These are phyloP conservation scores for Pontederia crassipes DNA, from an alignment of 176 grass and related monocot genomes.

Conservation along the genomic window DNA sequence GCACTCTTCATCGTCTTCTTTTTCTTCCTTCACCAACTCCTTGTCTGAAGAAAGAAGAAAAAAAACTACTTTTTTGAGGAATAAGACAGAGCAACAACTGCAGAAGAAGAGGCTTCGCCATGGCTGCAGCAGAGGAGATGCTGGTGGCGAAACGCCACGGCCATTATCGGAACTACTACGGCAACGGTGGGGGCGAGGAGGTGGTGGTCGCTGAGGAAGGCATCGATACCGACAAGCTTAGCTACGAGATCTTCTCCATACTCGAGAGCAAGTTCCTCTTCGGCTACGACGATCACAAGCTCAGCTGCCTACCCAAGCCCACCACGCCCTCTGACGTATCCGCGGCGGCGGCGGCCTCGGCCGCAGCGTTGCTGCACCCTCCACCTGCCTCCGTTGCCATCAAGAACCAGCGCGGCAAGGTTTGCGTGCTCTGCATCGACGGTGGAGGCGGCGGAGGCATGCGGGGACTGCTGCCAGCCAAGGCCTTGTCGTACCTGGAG, in stretches of 20 bases:
- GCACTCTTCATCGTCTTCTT: too few species aligned
- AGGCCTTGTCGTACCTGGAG: constrained; percentile 76
- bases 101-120: too few species aligned
- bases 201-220: constrained; percentile 41
- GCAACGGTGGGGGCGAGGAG: constrained; percentile 34
- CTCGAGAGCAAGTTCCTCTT: constrained; percentile 99
- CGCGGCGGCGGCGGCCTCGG: background rate
- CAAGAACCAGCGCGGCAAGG: constrained; percentile 69
- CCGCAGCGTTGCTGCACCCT: background rate
- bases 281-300: constrained; percentile 69
- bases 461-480: constrained; percentile 50
- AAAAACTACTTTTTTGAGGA: too few species aligned
- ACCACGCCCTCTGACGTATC: constrained; percentile 14
- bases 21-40: too few species aligned
- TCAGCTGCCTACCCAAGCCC: constrained; percentile 31
- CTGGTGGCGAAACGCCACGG: background rate
- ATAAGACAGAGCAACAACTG: too few species aligned
- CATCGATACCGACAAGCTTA: constrained; percentile 80
- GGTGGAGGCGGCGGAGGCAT: constrained; percentile 58
- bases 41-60: too few species aligned
- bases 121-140: constrained; percentile 1
- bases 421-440: constrained; percentile 82
- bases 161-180: constrained; percentile 1
- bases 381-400: constrained; percentile 9
- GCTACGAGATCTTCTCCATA: constrained; percentile 99